A percentile compares a stretch with the other conserved stretches of the same genome.
These are phyloP conservation scores for Talaromyces ruber DNA, from an alignment of 495 filamentous ascomycete species.

Conservation along the genomic window DNA sequence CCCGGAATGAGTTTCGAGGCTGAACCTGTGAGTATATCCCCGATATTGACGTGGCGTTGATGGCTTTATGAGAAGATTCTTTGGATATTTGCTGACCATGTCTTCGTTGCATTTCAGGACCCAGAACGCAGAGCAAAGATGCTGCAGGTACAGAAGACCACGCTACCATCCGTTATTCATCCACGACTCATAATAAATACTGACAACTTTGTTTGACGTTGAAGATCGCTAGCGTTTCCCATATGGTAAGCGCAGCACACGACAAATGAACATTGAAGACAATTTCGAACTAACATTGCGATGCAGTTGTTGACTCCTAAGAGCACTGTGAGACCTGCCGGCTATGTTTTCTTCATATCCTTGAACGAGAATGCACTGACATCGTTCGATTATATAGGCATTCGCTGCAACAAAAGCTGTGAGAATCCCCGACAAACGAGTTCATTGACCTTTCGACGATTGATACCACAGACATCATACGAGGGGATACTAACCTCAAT, in stretches of 20 bases:
- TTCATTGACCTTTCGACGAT: not conserved
- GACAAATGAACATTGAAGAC: not conserved
- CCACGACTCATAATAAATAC: not conserved
- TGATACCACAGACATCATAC: not conserved
- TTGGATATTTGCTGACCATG: not conserved
- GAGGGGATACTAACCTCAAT: not conserved
- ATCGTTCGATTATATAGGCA: not conserved
- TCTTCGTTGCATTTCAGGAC: not conserved
- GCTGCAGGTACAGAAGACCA: not conserved
- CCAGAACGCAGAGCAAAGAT: not conserved
- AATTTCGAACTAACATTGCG: not conserved
- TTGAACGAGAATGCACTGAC: not conserved
- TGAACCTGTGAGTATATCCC: not conserved
- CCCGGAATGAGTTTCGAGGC: not conserved
- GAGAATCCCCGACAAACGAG: not conserved
- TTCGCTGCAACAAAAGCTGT: not conserved
- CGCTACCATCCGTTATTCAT: not conserved
- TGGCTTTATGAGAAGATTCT: too few relatives aligned
- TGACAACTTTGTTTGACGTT: not conserved
- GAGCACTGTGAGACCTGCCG: not conserved
- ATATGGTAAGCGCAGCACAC: not conserved
- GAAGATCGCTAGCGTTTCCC: not conserved
- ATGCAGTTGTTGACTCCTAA: not conserved
- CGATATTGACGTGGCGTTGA: not conserved
- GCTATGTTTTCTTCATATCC: not conserved